Evolutionary conservation across 768 basidiomycete species (phyloP).

Genomic region (Lentinula guzmanii): DNA sequence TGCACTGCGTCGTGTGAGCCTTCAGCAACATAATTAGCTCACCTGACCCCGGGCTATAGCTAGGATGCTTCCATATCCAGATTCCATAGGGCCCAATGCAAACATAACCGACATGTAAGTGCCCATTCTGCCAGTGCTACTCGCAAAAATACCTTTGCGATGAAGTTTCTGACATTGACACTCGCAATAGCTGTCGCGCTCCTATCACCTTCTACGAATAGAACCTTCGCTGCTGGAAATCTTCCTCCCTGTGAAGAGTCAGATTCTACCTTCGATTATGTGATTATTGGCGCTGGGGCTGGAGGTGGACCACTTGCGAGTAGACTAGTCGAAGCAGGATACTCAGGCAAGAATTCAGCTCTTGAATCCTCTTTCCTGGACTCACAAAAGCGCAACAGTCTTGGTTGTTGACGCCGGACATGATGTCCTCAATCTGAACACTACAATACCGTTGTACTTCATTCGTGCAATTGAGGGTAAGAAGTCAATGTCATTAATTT

Average conservation of each 20-base stretch:
- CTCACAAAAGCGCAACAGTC: slow-evolving; percentile 11
- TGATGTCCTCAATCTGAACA: slow-evolving; percentile 19
- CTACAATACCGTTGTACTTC: slow-evolving; percentile 21
- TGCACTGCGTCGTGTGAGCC: too few species aligned
- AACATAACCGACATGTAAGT: background rate
- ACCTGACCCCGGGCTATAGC: too few species aligned
- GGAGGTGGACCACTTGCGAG: slow-evolving; percentile 10
- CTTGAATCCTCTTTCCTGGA: background rate
- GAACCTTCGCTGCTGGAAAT: background rate
- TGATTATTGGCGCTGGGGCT: slow-evolving; percentile 9
- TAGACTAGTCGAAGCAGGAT: slow-evolving; percentile 11
- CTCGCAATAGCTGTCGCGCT: background rate
- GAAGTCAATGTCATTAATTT: background rate
- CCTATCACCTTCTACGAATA: background rate
- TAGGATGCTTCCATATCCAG: too few species aligned
- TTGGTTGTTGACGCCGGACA: slow-evolving; percentile 24
- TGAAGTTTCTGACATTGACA: background rate
- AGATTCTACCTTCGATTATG: slow-evolving; percentile 3
- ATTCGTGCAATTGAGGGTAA: slow-evolving; percentile 20
- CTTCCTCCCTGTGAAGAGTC: background rate
- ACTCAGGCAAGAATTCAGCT: background rate
- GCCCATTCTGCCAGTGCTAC: too few species aligned
- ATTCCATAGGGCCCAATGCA: background rate
- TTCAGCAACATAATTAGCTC: too few species aligned
- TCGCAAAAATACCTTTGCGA: background rate